phyloP scores from a whole-genome alignment of 1,284 basidiomycete genomes.

The Schizopora paradoxa region DNA sequence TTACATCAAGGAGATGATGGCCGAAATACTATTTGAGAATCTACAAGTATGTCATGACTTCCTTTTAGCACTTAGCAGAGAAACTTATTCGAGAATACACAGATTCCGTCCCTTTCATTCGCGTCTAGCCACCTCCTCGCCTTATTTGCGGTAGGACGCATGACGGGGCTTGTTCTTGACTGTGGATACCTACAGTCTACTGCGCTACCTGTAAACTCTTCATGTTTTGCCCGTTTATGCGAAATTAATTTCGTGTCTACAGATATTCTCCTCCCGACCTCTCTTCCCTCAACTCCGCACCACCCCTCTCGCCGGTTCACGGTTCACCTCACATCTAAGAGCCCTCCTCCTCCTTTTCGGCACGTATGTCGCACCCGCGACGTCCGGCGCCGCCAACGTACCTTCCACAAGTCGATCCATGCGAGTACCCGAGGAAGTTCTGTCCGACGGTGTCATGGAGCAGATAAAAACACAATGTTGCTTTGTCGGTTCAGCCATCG shows the following conservation, averaged over 20 bases:
- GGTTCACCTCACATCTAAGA: slow-evolving; percentile 71
- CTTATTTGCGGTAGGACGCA: slow-evolving; percentile 78
- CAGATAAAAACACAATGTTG: slow-evolving; percentile 80
- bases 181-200: slow-evolving; percentile 88
- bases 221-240: neutral
- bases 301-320: slow-evolving; percentile 76
- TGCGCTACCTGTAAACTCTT: slow-evolving; percentile 69
- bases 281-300: slow-evolving; percentile 76
- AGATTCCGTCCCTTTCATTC: slow-evolving; percentile 93
- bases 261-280: slow-evolving; percentile 88
- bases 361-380: slow-evolving; percentile 73
- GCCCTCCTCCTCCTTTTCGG: slow-evolving; percentile 76
- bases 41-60: slow-evolving; percentile 56
- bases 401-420: slow-evolving; percentile 57
- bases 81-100: slow-evolving; percentile 15
- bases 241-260: slow-evolving; percentile 9
- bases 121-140: slow-evolving; percentile 82
- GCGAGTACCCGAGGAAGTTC: slow-evolving; percentile 67
- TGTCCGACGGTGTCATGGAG: slow-evolving; percentile 72
- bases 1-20: slow-evolving; percentile 84
- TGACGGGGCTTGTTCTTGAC: slow-evolving; percentile 91
- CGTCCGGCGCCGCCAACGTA: slow-evolving; percentile 55
- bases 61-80: neutral
- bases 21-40: slow-evolving; percentile 85
- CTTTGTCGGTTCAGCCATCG: slow-evolving; percentile 63